phyloP scores from a whole-genome alignment of 2,329 filamentous ascomycete species.

The Pyrenophora teres region DNA sequence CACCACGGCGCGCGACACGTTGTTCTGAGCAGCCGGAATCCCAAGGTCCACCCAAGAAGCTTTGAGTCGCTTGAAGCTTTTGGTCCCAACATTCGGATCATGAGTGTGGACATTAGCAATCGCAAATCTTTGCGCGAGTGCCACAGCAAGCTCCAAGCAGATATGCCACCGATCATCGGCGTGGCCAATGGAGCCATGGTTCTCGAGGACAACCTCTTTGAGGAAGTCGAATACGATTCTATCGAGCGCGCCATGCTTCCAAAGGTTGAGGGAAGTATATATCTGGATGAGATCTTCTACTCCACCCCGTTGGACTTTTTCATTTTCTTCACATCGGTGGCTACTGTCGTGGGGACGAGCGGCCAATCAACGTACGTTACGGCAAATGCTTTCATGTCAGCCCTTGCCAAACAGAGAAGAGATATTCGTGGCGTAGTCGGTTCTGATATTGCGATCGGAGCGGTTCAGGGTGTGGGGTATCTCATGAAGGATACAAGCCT shows the following conservation, averaged over 20 bases:
- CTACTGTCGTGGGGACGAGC: conserved; percentile 26
- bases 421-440: conserved; percentile 31
- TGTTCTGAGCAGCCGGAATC: too few relatives aligned
- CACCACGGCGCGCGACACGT: too few relatives aligned
- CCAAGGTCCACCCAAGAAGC: too few relatives aligned
- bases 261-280: conserved; percentile 26
- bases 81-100: too few relatives aligned
- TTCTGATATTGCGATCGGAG: neutral
- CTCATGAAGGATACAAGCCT: too few relatives aligned
- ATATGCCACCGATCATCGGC: too few relatives aligned
- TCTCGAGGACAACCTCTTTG: conserved; percentile 13
- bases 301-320: conserved; percentile 31
- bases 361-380: conserved; percentile 55
- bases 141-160: too few relatives aligned
- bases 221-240: conserved; percentile 12
- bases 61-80: too few relatives aligned
- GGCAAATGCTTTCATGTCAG: conserved; percentile 50
- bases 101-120: too few relatives aligned
- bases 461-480: conserved; percentile 14
- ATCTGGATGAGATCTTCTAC: conserved; percentile 11
- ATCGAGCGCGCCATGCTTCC: conserved; percentile 4
- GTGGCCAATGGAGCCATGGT: conserved; percentile 20
- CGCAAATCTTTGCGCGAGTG: too few relatives aligned
- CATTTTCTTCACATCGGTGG: conserved; percentile 32
- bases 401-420: conserved; percentile 45